phyloP scores from a whole-genome alignment of 495 filamentous ascomycete species.

The Penicillium herquei region DNA sequence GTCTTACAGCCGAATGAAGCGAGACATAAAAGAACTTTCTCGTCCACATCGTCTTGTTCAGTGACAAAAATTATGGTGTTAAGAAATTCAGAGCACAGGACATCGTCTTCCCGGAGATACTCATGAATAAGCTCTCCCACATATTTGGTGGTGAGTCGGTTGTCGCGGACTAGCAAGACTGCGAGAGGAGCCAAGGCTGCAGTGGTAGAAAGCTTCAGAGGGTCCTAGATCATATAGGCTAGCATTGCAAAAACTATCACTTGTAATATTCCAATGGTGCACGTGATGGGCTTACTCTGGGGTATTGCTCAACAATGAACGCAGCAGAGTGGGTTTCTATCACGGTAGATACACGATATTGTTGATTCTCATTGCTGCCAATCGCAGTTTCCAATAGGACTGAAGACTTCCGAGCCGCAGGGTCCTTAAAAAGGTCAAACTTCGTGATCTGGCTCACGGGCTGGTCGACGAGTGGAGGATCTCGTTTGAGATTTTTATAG shows the following conservation, averaged over 20 bases:
- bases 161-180: not conserved
- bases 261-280: not conserved
- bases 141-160: too few relatives aligned
- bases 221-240: not conserved
- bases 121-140: constrained; percentile 5
- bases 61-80: too few relatives aligned
- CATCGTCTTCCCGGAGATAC: too few relatives aligned
- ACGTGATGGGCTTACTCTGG: not conserved
- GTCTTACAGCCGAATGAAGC: too few relatives aligned
- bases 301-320: not conserved
- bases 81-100: too few relatives aligned
- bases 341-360: not conserved
- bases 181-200: not conserved
- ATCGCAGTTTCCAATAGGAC: not conserved
- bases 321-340: not conserved
- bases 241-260: not conserved
- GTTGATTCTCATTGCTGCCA: constrained; percentile 12
- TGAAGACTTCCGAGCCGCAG: not conserved
- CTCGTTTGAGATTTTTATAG: not conserved
- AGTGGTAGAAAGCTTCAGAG: not conserved
- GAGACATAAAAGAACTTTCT: too few relatives aligned
- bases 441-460: not conserved
- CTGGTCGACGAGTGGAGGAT: not conserved
- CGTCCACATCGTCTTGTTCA: too few relatives aligned
- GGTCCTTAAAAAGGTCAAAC: not conserved